Evolutionary conservation across 805 yeast species (phyloP), one percentile per base, ranked within the genome.

Genomic region (Kodamaea hsintzibuensis): DNA sequence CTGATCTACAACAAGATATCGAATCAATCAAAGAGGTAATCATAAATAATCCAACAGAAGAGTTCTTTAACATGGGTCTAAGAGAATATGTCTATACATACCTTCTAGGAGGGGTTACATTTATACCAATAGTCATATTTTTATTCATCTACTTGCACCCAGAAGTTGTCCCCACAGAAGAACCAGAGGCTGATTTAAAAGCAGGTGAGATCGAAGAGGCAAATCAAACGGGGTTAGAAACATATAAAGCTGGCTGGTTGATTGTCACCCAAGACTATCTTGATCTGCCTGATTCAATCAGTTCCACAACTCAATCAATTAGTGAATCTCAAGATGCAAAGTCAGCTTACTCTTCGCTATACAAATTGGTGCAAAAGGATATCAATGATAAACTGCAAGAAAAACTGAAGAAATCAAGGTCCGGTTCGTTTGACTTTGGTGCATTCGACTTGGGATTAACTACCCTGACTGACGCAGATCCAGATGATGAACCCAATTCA

Each of bases 81-180:
- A n/a, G 38, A 45, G 52, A 50, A 37, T 50, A 33, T 25, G 43
- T 50, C 12, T 50, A 43, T 16, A 73, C 79, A 0, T 91, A 90
- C 64, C 49, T 90, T 1, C 44, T 88, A 2, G 98, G 98, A 6
- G 97, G 97, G 0, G 49, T 91, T 7, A 90, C 97, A 0, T 82
- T 92, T 57, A 68, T 90, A 18, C 97, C 96, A 0, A 55, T 86
- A 38, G 54, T 82, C 1, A 38, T 84, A 0, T 30, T 77, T 1
- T 61, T 65, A 1, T 65, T 79, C 35, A 55, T 81, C 16, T 80
- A 68, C 58, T 59, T 76, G 38, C 71, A 78, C 47, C 52, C 52
- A 10, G 43, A 27, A 12, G 27, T 18, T 18, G 74, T 14, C 17
- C 13, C n/a, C 42, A 1, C 22, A 3, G 8, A 47, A 38, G 1